phyloP scores from a whole-genome alignment of 2,329 filamentous ascomycete genomes.

The Escovopsis weberi region DNA sequence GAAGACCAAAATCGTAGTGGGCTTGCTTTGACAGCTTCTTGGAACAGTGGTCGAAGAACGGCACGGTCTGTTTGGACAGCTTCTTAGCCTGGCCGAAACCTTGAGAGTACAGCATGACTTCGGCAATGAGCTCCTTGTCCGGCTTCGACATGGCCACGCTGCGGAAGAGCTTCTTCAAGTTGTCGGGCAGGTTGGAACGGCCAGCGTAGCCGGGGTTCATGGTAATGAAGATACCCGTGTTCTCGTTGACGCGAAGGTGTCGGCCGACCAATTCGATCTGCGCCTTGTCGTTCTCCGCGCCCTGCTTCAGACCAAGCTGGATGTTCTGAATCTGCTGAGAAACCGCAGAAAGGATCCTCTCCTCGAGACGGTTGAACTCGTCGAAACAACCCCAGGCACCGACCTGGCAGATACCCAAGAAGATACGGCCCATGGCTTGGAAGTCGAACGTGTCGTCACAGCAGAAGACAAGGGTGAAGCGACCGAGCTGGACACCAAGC shows the following conservation, averaged over 20 bases:
- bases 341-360: constrained; percentile 92
- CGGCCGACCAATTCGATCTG: constrained; percentile 92
- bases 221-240: constrained; percentile 98
- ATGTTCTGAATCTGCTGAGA: constrained; percentile 99
- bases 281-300: constrained; percentile 63
- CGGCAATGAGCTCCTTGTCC: constrained; percentile 97
- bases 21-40: constrained; percentile 80
- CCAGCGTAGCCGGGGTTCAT: constrained; percentile 99
- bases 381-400: constrained; percentile 99
- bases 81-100: constrained; percentile 94
- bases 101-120: constrained; percentile 99
- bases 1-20: constrained; percentile 96
- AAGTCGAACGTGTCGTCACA: constrained; percentile 99
- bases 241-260: constrained; percentile 74
- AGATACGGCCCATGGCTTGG: constrained; percentile 98
- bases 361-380: constrained; percentile 97
- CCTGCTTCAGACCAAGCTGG: constrained; percentile 83
- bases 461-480: constrained; percentile 97
- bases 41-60: constrained; percentile 91
- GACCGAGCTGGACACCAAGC: constrained; percentile 84
- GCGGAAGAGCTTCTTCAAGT: constrained; percentile 98
- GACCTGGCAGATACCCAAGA: constrained; percentile 97
- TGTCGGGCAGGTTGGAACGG: constrained; percentile 94
- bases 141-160: constrained; percentile 99
- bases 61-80: constrained; percentile 88